A percentile compares a stretch with the other conserved stretches of the same genome.
phyloP scores from a whole-genome alignment of 2,329 filamentous ascomycete species.

The Cadophora luteo-olivacea region DNA sequence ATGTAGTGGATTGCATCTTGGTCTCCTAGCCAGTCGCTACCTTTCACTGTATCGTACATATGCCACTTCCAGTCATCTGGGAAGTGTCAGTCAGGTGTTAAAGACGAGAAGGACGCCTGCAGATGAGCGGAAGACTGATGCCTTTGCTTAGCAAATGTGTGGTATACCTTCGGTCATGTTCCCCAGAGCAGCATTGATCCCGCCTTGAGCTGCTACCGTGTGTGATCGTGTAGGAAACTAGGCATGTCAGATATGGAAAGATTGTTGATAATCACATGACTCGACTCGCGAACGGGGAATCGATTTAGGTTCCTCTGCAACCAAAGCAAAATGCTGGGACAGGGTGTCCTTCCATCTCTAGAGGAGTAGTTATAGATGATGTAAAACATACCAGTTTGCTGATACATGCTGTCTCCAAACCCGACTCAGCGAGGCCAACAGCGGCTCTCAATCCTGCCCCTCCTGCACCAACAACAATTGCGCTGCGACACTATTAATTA shows the following conservation, averaged over 20 bases:
- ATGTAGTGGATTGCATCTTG: slow-evolving; percentile 67
- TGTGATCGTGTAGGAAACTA: slow-evolving; percentile 66
- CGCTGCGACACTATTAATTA: slow-evolving; percentile 16
- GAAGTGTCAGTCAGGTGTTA: neutral
- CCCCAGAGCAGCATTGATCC: slow-evolving; percentile 64
- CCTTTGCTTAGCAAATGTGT: too few species aligned
- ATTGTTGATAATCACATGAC: neutral
- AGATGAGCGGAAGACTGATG: neutral
- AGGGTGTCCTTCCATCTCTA: neutral
- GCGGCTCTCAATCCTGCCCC: slow-evolving; percentile 68
- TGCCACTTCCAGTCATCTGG: slow-evolving; percentile 64
- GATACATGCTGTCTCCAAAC: slow-evolving; percentile 69
- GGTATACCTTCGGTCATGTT: slow-evolving; percentile 48
- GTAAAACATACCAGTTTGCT: slow-evolving; percentile 55
- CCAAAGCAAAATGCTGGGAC: neutral
- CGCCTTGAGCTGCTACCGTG: slow-evolving; percentile 71
- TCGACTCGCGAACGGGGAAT: neutral
- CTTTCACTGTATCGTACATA: slow-evolving; percentile 66
- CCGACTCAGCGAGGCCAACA: slow-evolving; percentile 68
- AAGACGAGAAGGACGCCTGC: neutral
- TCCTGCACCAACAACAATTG: slow-evolving; percentile 57
- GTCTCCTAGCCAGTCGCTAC: slow-evolving; percentile 64
- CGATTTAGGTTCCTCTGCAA: too few species aligned
- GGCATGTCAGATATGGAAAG: neutral
- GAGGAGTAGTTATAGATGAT: too few species aligned